Base-by-base conservation (phyloP, 2,329 filamentous ascomycete genomes). In the Exophiala dermatitidis region DNA sequence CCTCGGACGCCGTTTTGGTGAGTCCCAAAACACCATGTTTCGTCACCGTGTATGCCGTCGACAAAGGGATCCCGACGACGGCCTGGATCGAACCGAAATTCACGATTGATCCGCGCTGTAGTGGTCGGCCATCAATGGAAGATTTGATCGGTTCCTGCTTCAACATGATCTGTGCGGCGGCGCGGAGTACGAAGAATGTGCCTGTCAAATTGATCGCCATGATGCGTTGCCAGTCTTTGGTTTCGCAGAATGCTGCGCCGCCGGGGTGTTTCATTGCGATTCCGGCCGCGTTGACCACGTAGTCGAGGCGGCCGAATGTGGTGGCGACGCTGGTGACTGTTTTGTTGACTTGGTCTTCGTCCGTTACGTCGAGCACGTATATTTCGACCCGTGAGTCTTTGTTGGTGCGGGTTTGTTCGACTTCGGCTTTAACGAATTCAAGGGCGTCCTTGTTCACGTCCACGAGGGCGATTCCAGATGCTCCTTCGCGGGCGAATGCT, bases 11-110 rank as follows among this genome's bases (percentile, higher is more conserved):
- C 0, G 76, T 70, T 3, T 74, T 68, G 0, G 80, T 82, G 72
- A 83, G 74, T 28, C 74, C 77, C 45, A 82, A 76, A 1, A 82
- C 72, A 0, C 78, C 80, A 8, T 77, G 73, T 34, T 83, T 83
- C 1, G 77, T 80, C 0, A 74, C 77, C 51, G 38, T 50, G 49
- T 60, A 60, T 5, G 53, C 56, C 5, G 49, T 68, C n/a, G 68
- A 68, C n/a, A 67, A 48, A 1, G 69, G 67, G 54, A 73, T 69
- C 32, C 71, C 72, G 30, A 43, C 37, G 3, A 36, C n/a, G 19
- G 69, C 41, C 66, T 69, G 3, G 65, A 62, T 56, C 62, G 51
- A 49, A 33, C 44, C 31, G n/a, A 79, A 72, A 55, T 79, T 77
- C 8, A 80, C 75, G 4, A 80, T 66, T 1, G 73, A 66, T 2